Conservation (phyloP, 768 basidiomycete genomes). For the Tylopilus plumbeoviolaceoides region DNA sequence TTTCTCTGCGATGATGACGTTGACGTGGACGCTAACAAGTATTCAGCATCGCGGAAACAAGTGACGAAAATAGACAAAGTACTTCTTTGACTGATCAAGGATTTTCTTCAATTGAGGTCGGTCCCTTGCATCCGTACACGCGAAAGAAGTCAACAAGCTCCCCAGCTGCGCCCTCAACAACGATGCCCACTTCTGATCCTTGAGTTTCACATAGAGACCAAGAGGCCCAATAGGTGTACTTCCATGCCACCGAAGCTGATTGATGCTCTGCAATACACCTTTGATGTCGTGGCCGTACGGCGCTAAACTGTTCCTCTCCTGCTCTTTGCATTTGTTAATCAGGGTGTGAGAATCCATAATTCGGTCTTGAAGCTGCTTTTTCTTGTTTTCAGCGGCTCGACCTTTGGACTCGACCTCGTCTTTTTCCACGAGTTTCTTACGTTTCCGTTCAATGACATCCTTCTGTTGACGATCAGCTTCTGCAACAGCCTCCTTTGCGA, state of each 20-base stretch:
- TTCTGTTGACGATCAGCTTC: conserved; percentile 35
- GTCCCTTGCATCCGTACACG: conserved; percentile 70
- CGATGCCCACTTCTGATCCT: conserved; percentile 61
- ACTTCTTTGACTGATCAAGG: conserved; percentile 61
- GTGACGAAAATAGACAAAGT: conserved; percentile 26
- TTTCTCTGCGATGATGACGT: conserved; percentile 60
- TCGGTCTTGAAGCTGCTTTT: conserved; percentile 32
- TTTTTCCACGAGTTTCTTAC: conserved; percentile 26
- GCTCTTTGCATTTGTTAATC: conserved; percentile 46
- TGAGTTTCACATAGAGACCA: conserved; percentile 72
- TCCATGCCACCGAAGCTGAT: conserved; percentile 55
- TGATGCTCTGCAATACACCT: conserved; percentile 50
- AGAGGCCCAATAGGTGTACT: conserved; percentile 73
- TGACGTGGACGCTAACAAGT: conserved; percentile 38
- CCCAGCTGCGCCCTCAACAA: conserved; percentile 65
- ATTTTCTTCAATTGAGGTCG: conserved; percentile 52
- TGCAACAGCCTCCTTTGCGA: conserved; percentile 38
- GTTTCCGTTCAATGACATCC: conserved; percentile 33
- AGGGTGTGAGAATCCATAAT: conserved; percentile 47
- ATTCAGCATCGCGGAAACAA: conserved; percentile 8
- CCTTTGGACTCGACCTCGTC: conserved; percentile 36
- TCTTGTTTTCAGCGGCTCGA: conserved; percentile 31
- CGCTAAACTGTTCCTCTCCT: conserved; percentile 54
- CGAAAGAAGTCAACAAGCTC: conserved; percentile 59
- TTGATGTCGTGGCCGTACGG: conserved; percentile 64